Evolutionary conservation across 441 rosid species (phyloP).

Genomic region (Gossypium laxum): DNA sequence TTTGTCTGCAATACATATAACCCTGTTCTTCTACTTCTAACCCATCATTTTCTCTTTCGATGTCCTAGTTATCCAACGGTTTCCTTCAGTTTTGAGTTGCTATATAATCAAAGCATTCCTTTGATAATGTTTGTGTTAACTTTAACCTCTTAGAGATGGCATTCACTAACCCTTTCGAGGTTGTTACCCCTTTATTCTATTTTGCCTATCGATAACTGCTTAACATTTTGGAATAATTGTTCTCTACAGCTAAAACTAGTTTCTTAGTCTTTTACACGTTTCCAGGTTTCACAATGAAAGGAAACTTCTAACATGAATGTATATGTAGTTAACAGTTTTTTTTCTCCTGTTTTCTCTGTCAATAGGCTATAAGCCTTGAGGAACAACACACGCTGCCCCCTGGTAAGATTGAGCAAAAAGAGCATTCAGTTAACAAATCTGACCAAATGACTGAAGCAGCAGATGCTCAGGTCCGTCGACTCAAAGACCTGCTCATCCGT

Average conservation of each 20-base stretch:
- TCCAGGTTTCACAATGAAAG: background rate
- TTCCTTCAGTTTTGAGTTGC: background rate
- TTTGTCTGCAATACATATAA: background rate
- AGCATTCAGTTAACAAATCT: conserved; percentile 15
- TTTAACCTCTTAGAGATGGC: background rate
- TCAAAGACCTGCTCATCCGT: conserved; percentile 61
- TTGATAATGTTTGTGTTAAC: background rate
- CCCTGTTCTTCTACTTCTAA: too few relatives aligned
- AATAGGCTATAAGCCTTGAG: conserved; percentile 17
- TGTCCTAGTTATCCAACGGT: background rate
- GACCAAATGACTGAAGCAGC: conserved; percentile 27
- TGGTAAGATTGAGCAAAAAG: conserved; percentile 17
- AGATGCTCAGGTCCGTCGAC: conserved; percentile 44
- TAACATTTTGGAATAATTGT: background rate
- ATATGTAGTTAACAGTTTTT: background rate
- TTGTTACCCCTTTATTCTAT: background rate
- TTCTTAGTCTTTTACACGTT: background rate
- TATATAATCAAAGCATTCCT: background rate
- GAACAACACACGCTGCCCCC: conserved; percentile 20
- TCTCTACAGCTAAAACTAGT: background rate
- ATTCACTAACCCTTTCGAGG: background rate
- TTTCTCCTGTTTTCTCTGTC: background rate
- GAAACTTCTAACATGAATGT: background rate
- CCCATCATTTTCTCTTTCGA: too few relatives aligned
- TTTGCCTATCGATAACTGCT: background rate